These are phyloP conservation scores for Gynochthodes officinalis DNA, from an alignment of 257 asterid species.

Conservation along the genomic window DNA sequence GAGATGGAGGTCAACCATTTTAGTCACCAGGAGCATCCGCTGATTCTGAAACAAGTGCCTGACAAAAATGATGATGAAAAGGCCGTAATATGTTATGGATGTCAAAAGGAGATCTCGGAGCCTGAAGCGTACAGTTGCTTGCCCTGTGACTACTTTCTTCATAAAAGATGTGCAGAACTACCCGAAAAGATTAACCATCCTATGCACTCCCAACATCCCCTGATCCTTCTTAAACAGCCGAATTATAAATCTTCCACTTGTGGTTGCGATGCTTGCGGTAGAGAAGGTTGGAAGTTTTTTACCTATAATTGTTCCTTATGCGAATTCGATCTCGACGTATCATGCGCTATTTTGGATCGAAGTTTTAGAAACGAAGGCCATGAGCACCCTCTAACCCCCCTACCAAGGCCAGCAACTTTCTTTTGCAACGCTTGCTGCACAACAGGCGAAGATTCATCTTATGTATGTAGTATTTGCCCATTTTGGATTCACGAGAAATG, in stretches of 20 bases:
- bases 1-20: too few species aligned
- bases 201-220: not conserved
- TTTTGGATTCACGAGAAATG: slow-evolving; percentile 11
- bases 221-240: not conserved
- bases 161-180: not conserved
- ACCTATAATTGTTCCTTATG: not conserved
- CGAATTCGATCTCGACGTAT: not conserved
- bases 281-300: not conserved
- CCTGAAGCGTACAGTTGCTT: not conserved
- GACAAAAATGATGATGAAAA: not conserved
- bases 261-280: not conserved
- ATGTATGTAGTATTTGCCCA: not conserved
- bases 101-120: not conserved
- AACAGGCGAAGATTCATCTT: not conserved
- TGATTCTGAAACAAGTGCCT: too few species aligned
- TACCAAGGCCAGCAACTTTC: not conserved
- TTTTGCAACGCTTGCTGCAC: not conserved
- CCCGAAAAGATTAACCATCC: not conserved
- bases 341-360: not conserved
- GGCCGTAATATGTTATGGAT: not conserved
- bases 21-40: too few species aligned
- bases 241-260: not conserved
- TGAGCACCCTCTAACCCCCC: not conserved
- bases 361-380: not conserved
- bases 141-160: not conserved